Evolutionary conservation across 441 rosid species (phyloP), one percentile per base, ranked within the genome.

Genomic region (Arabidopsis lyrata): DNA sequence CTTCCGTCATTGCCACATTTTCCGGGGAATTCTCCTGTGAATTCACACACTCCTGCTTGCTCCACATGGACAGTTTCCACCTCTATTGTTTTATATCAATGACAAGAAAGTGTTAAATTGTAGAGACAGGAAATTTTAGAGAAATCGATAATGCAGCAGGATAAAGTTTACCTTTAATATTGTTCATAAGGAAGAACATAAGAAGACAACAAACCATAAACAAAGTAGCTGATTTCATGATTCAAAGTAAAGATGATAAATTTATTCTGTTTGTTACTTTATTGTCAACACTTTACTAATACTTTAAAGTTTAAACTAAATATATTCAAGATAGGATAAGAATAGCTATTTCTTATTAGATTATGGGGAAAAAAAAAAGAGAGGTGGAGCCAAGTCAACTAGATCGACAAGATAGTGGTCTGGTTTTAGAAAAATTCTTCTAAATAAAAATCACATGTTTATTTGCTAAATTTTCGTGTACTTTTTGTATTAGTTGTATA

Each of bases 1-100:
- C 11, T n/a, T 55, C 70, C 70, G 12, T 42, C 36, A 8, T 54
- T 15, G 57, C 77, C 70, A 64, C 70, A 73, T 73, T 56, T 55
- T 54, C 77, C 77, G 13, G 57, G 38, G n/a, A 63, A 73, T 22
- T 54, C 39, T 11, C 31, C 38, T 24, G 70, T n/a, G 15, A 20
- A 10, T 24, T 47, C 29, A 72, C 76, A 72, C 12, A 42, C 70
- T n/a, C 29, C 55, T 14, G n/a, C 32, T 24, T 16, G 64, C 13
- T 55, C 22, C 34, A 22, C 45, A 52, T 22, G 8, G 10, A 32
- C 32, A 13, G 41, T 45, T 45, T 64, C 48, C n/a, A 34, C 55
- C 5, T 44, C 70, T 73, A 3, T 73, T 42, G 12, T 42, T 54
- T 20, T 22, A 32, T 34, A 31, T 36, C 44, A 72, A 53, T 35